Evolutionary conservation across 805 yeast genomes (phyloP), one percentile per base, ranked within the genome.

Genomic region (Pichia californica): DNA sequence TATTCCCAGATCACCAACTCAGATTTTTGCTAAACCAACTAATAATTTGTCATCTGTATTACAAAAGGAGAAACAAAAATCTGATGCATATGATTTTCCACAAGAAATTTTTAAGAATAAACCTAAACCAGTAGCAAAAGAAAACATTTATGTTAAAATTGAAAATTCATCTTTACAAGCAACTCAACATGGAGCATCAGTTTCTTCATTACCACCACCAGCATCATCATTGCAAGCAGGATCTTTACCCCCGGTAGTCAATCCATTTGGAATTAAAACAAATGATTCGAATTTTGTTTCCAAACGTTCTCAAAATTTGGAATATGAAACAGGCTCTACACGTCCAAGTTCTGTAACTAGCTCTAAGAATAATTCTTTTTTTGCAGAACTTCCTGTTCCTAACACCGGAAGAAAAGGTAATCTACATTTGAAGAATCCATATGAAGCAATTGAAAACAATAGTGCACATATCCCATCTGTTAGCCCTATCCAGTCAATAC

Each of bases 21-120:
- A 37, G 11, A 42, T 37, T 13, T 20, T 36, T 5, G 27, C 49
- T 5, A 19, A 40, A 13, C 31, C 46, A 29, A 53, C 47, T 31
- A 42, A 46, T 20, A 44, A 49, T 10, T 33, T 57, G 7, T 45
- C 50, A 7, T 38, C 53, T 43, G 66, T 67, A 37, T 55, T 77
- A 15, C 68, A 66, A 41, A 62, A 61, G n/a, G 66, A 67, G 31
- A 79, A 80, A 58, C 73, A 74, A 52, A 80, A 77, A 56, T 74
- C 81, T n/a, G 87, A 82, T 62, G 88, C 88, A 0, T 83, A 81
- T 52, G 93, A 83, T 55, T 81, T 83, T 54, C 91, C 91, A 1
- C 63, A 68, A 18, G 77, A 70, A 36, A 57, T 83, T 35, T 62
- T 81, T 11, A 63, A 71, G 2, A 67, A 64, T 25, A 47, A 51